Conservation (phyloP, 345 rosid genomes). For the thale cress (Arabidopsis thaliana) region DNA sequence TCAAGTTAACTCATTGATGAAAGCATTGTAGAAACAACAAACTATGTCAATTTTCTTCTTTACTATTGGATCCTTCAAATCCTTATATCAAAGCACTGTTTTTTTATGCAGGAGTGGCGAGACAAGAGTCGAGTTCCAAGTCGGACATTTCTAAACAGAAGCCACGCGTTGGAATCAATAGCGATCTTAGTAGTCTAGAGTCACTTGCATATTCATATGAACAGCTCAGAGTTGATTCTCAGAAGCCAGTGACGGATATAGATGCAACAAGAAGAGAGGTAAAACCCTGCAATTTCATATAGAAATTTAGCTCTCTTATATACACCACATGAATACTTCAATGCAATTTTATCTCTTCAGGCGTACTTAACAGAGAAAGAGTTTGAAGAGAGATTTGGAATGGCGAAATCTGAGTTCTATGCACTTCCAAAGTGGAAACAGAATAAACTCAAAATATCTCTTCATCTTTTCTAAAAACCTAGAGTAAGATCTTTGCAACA, state of each 20-base stretch:
- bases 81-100: conserved; percentile 18
- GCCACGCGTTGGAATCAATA: conserved; percentile 39
- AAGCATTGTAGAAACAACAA: conserved; percentile 6
- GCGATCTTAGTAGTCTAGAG: conserved; percentile 30
- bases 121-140: conserved; percentile 34
- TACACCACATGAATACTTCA: neutral
- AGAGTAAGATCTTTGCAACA: conserved; percentile 19
- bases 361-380: conserved; percentile 62
- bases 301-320: neutral
- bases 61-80: neutral
- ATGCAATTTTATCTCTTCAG: conserved; percentile 38
- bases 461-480: conserved; percentile 58
- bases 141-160: conserved; percentile 24
- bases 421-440: conserved; percentile 75
- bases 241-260: conserved; percentile 58
- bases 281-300: conserved; percentile 12
- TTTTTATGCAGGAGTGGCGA: conserved; percentile 50
- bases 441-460: conserved; percentile 69
- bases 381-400: conserved; percentile 60
- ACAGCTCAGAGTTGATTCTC: conserved; percentile 58
- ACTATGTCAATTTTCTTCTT: neutral
- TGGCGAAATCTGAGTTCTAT: conserved; percentile 55
- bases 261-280: conserved; percentile 79
- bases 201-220: conserved; percentile 55
- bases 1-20: neutral